phyloP scores from a whole-genome alignment of 768 basidiomycete species.

The Saitozyma podzolica region DNA sequence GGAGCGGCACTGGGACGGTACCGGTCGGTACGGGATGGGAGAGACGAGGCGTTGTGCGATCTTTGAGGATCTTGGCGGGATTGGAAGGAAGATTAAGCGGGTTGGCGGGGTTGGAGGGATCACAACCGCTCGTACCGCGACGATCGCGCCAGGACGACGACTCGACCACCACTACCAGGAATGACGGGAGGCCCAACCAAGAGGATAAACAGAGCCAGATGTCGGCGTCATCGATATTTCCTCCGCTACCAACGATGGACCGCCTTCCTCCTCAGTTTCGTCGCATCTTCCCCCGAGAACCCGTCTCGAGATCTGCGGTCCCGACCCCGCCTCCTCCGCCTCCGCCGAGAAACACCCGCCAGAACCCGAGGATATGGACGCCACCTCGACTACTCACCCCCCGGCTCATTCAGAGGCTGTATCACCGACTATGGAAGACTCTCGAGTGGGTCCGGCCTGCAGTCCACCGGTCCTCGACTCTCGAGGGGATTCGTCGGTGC shows the following conservation, averaged over 20 bases:
- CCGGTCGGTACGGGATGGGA: constrained; percentile 33
- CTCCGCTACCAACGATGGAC: constrained; percentile 8
- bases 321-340: constrained; percentile 15
- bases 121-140: too few relatives aligned
- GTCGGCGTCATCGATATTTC: background rate
- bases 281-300: constrained; percentile 19
- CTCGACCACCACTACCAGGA: background rate
- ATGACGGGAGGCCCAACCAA: too few relatives aligned
- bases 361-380: constrained; percentile 33
- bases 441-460: constrained; percentile 25
- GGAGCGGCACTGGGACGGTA: background rate
- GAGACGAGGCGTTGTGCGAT: constrained; percentile 12
- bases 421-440: constrained; percentile 28
- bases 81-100: background rate
- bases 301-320: background rate
- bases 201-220: too few relatives aligned
- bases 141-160: background rate
- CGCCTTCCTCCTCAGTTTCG: constrained; percentile 12
- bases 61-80: constrained; percentile 26
- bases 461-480: background rate
- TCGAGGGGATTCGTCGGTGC: background rate
- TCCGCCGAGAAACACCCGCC: constrained; percentile 19
- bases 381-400: constrained; percentile 10
- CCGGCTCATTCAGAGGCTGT: constrained; percentile 23
- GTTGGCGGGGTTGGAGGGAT: background rate